Percentiles rank a stretch among this genome's conserved stretches.
Conservation (phyloP, 1,139 yeast genomes). For the Debaryomycetaceae sp. region DNA sequence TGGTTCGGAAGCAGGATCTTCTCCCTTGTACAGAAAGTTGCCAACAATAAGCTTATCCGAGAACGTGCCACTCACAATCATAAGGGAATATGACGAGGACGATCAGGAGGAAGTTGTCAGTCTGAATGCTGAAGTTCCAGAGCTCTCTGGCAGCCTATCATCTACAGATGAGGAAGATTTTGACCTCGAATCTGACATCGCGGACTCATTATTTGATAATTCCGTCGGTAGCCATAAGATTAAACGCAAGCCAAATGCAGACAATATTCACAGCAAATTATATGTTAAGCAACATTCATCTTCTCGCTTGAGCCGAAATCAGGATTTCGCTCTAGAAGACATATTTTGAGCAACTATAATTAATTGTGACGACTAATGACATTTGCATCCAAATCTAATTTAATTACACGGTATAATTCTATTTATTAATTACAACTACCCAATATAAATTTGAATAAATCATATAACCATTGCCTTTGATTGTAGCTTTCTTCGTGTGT, state of each 20-base stretch:
- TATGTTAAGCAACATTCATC: background rate
- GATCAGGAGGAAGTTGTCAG: conserved; percentile 11
- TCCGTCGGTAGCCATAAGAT: background rate
- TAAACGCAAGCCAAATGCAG: background rate
- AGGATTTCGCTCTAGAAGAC: background rate
- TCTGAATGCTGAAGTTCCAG: conserved; percentile 20
- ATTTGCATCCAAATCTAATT: background rate
- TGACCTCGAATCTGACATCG: conserved; percentile 2
- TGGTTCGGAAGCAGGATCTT: conserved; percentile 6
- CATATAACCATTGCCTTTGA: background rate
- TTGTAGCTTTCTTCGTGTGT: background rate
- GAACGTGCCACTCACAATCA: conserved; percentile 10
- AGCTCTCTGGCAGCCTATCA: conserved; percentile 19
- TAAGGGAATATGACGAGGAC: conserved; percentile 24
- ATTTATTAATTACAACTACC: background rate
- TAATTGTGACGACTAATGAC: background rate
- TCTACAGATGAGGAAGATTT: conserved; percentile 27
- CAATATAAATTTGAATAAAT: too few species aligned
- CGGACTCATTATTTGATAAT: background rate
- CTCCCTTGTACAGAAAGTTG: conserved; percentile 14
- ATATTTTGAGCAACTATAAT: background rate
- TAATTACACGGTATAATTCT: too few species aligned
- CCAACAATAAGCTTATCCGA: conserved; percentile 23
- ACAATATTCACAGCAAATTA: background rate
- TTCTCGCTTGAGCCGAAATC: background rate